A percentile compares a stretch with the other conserved stretches of the same genome.
phyloP scores from a whole-genome alignment of 257 asterid genomes.

The Gynochthodes officinalis region DNA sequence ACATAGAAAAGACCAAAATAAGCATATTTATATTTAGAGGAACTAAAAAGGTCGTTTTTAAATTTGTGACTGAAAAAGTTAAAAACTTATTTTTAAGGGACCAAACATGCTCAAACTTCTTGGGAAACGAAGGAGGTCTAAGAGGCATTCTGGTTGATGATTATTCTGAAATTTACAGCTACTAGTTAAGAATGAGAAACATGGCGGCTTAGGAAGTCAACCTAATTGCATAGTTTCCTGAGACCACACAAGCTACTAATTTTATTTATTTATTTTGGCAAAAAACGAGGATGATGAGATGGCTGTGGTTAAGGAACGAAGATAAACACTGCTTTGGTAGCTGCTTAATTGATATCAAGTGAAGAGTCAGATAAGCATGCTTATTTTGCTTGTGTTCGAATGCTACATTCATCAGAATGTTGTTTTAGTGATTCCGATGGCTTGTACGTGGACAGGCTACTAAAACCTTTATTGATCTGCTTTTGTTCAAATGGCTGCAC shows the following conservation, averaged over 20 bases:
- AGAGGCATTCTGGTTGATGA: conserved; percentile 28
- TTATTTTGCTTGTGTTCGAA: not conserved
- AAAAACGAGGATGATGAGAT: not conserved
- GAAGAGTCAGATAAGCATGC: too few species aligned
- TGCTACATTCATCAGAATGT: not conserved
- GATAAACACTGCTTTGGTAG: not conserved
- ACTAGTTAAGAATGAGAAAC: not conserved
- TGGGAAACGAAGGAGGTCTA: conserved; percentile 64
- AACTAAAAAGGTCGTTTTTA: too few species aligned
- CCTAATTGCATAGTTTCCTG: not conserved
- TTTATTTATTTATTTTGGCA: too few species aligned
- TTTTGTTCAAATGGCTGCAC: not conserved
- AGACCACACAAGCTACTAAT: not conserved
- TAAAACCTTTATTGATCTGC: not conserved
- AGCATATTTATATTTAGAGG: too few species aligned
- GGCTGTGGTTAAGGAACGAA: not conserved
- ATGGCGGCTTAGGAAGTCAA: not conserved
- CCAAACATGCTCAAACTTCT: conserved; percentile 93
- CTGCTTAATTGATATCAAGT: not conserved
- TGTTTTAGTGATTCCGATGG: not conserved
- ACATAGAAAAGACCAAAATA: too few species aligned
- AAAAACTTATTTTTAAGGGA: too few species aligned
- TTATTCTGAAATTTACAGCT: not conserved
- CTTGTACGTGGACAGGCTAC: not conserved
- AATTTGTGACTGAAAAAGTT: too few species aligned